A percentile compares a stretch with the other conserved stretches of the same genome.
Conservation (phyloP, 1,284 basidiomycete species). For the Chiua sp. region DNA sequence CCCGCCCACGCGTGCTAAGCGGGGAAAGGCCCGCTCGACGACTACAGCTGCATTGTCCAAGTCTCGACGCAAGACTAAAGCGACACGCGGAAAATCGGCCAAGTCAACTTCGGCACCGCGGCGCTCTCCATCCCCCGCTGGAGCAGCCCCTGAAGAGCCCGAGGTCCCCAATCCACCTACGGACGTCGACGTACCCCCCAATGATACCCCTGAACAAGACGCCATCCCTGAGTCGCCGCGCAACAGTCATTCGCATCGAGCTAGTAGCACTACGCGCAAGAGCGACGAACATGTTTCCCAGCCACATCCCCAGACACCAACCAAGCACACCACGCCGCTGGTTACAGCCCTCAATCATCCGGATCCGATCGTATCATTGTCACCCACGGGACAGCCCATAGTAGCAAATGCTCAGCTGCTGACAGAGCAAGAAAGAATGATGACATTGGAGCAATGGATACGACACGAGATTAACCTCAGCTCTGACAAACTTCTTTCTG, state of each 20-base stretch:
- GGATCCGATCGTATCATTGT: conserved; percentile 17
- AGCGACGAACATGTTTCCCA: background rate
- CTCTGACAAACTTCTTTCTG: conserved; percentile 62
- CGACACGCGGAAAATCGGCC: conserved; percentile 25
- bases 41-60: conserved; percentile 21
- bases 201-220: background rate
- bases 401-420: conserved; percentile 39
- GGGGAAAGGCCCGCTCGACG: conserved; percentile 21
- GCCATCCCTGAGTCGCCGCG: background rate
- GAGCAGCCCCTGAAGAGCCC: background rate
- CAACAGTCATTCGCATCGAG: background rate
- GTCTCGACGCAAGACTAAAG: conserved; percentile 28
- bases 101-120: conserved; percentile 14
- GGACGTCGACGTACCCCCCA: conserved; percentile 1
- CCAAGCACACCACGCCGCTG: background rate
- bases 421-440: conserved; percentile 65
- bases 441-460: conserved; percentile 83
- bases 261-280: background rate
- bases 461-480: conserved; percentile 69
- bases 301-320: background rate
- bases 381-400: conserved; percentile 14
- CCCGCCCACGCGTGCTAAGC: conserved; percentile 19
- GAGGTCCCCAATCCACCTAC: conserved; percentile 1
- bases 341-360: background rate
- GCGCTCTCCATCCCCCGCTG: conserved; percentile 24